These are phyloP conservation scores for Perilla frutescens DNA, from an alignment of 257 asterid genomes.

Conservation along the genomic window DNA sequence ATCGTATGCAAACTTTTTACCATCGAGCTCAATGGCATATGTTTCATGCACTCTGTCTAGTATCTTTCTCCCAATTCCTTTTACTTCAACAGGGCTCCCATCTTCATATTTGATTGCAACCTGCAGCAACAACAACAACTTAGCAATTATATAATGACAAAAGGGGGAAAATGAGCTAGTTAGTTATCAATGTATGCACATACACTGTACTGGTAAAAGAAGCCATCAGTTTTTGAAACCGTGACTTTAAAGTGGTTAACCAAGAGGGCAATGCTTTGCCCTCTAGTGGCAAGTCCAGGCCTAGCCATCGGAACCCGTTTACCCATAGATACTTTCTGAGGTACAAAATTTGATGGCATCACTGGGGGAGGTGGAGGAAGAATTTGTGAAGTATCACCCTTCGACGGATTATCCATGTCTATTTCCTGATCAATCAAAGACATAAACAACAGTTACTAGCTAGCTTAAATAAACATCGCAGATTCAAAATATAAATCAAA, in stretches of 20 bases:
- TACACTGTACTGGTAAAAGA: slow-evolving; percentile 72
- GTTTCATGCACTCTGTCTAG: slow-evolving; percentile 56
- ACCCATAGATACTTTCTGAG: slow-evolving; percentile 27
- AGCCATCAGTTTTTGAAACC: slow-evolving; percentile 45
- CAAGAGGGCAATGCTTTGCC: slow-evolving; percentile 47
- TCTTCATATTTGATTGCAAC: slow-evolving; percentile 67
- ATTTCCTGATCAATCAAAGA: neutral
- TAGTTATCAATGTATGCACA: neutral
- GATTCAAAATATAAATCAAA: neutral
- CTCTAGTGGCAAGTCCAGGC: slow-evolving; percentile 45
- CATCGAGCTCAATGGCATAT: slow-evolving; percentile 47
- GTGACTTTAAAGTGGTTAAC: slow-evolving; percentile 66
- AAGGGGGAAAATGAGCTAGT: neutral
- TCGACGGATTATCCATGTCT: slow-evolving; percentile 27
- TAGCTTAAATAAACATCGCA: neutral
- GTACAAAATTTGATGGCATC: slow-evolving; percentile 42
- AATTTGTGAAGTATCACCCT: neutral
- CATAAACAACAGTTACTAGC: neutral
- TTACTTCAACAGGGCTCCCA: slow-evolving; percentile 59
- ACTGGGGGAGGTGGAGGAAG: slow-evolving; percentile 52
- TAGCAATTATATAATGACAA: neutral
- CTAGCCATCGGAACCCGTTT: slow-evolving; percentile 61
- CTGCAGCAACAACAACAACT: slow-evolving; percentile 36
- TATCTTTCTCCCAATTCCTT: slow-evolving; percentile 64
- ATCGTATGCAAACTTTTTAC: slow-evolving; percentile 66